Percentiles rank a stretch among this genome's conserved stretches.
Evolutionary conservation across 2,329 filamentous ascomycete genomes (phyloP).

Genomic region (Dryadomyces quercus-mongolicae): DNA sequence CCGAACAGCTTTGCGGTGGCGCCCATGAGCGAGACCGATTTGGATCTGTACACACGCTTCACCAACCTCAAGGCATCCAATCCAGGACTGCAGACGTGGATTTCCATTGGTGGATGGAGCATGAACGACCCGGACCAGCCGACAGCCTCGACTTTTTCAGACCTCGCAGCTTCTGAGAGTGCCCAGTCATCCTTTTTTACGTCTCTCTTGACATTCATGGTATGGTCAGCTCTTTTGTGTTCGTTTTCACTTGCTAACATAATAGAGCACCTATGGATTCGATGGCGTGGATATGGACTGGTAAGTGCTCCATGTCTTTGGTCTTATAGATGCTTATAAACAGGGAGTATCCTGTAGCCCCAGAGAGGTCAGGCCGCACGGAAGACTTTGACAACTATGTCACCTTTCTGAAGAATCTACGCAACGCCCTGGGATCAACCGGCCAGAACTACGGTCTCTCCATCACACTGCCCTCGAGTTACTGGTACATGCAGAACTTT

Average conservation of each 20-base stretch:
- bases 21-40: conserved; percentile 4
- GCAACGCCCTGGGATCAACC: not conserved
- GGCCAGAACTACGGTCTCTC: conserved; percentile 1
- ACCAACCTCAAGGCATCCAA: conserved; percentile 18
- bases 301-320: too few relatives aligned
- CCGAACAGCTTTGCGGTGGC: conserved; percentile 16
- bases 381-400: conserved; percentile 10
- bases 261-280: conserved; percentile 3
- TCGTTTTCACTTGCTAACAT: too few relatives aligned
- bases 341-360: conserved; percentile 8
- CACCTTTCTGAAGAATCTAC: not conserved
- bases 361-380: conserved; percentile 10
- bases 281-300: conserved; percentile 11
- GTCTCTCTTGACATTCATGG: conserved; percentile 4
- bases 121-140: conserved; percentile 22
- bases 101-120: conserved; percentile 29
- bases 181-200: conserved; percentile 10
- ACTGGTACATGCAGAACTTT: conserved; percentile 13
- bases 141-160: conserved; percentile 15
- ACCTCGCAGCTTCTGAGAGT: conserved; percentile 7
- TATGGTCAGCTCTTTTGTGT: too few relatives aligned
- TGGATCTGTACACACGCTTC: conserved; percentile 16
- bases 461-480: conserved; percentile 7
- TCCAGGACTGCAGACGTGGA: conserved; percentile 19
- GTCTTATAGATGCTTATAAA: too few relatives aligned